These are phyloP conservation scores for Huntiella savannae DNA, from an alignment of 2,329 filamentous ascomycete genomes.

Conservation along the genomic window DNA sequence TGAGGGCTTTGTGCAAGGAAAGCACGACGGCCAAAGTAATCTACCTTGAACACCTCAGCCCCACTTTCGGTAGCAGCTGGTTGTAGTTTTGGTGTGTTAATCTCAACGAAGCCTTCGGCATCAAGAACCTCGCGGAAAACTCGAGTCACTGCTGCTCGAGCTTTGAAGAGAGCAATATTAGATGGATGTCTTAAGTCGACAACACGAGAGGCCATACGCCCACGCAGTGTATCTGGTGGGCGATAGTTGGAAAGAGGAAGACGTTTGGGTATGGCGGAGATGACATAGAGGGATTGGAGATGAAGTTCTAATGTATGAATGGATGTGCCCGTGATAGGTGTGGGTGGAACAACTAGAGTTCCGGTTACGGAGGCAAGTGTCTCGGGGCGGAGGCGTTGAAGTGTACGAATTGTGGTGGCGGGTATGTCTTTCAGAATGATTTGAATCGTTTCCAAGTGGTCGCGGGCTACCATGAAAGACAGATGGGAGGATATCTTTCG, in stretches of 20 bases:
- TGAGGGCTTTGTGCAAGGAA: constrained; percentile 87
- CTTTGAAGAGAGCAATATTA: constrained; percentile 72
- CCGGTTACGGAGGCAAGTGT: constrained; percentile 62
- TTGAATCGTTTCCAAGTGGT: constrained; percentile 68
- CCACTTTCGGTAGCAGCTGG: constrained; percentile 81
- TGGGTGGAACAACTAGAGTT: constrained; percentile 50
- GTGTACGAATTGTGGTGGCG: constrained; percentile 65
- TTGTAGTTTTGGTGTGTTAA: constrained; percentile 84
- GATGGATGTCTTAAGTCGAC: constrained; percentile 72
- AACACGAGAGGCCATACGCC: constrained; percentile 59
- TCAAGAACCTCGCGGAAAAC: constrained; percentile 64
- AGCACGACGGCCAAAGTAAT: constrained; percentile 74
- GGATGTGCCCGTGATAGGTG: constrained; percentile 43
- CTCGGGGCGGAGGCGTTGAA: constrained; percentile 62
- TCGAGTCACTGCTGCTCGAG: constrained; percentile 63
- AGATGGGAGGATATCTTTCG: constrained; percentile 65
- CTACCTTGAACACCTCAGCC: constrained; percentile 75
- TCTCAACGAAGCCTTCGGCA: constrained; percentile 66
- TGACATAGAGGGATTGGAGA: constrained; percentile 35
- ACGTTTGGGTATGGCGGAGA: constrained; percentile 30
- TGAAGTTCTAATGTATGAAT: constrained; percentile 60
- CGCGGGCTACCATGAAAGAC: constrained; percentile 71
- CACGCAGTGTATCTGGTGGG: constrained; percentile 28
- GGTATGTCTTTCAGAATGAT: constrained; percentile 39
- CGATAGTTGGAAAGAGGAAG: constrained; percentile 30